phyloP scores from a whole-genome alignment of 441 rosid genomes.

The Flueggea neowawraea region DNA sequence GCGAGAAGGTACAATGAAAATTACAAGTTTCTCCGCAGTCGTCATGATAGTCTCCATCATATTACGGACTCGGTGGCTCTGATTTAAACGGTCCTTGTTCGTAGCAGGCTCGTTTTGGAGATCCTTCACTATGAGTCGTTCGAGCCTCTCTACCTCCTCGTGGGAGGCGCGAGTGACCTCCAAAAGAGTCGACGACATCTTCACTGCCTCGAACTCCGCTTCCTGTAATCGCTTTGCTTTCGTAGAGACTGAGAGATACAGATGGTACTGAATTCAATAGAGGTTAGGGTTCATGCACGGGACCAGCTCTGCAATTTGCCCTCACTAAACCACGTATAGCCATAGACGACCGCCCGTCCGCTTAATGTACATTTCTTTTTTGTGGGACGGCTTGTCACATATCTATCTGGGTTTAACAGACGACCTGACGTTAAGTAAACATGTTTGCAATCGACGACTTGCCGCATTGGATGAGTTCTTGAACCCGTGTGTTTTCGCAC shows the following conservation, averaged over 20 bases:
- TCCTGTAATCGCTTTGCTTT: neutral
- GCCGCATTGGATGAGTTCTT: too few relatives aligned
- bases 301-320: too few relatives aligned
- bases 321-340: too few relatives aligned
- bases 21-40: constrained; percentile 71
- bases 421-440: too few relatives aligned
- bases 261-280: neutral
- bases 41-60: constrained; percentile 67
- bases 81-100: constrained; percentile 70
- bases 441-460: too few relatives aligned
- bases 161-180: constrained; percentile 89
- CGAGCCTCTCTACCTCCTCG: constrained; percentile 86
- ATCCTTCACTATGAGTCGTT: constrained; percentile 87
- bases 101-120: constrained; percentile 75
- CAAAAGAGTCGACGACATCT: constrained; percentile 91
- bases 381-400: too few relatives aligned
- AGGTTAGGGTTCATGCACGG: constrained; percentile 7
- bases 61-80: constrained; percentile 90
- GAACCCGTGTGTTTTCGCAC: too few relatives aligned
- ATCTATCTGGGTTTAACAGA: too few relatives aligned
- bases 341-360: too few relatives aligned
- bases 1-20: neutral
- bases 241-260: neutral
- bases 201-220: neutral
- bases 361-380: too few relatives aligned